These are phyloP conservation scores for Parvularia atlantis DNA, from an alignment of 78 protist genomes.

Conservation along the genomic window DNA sequence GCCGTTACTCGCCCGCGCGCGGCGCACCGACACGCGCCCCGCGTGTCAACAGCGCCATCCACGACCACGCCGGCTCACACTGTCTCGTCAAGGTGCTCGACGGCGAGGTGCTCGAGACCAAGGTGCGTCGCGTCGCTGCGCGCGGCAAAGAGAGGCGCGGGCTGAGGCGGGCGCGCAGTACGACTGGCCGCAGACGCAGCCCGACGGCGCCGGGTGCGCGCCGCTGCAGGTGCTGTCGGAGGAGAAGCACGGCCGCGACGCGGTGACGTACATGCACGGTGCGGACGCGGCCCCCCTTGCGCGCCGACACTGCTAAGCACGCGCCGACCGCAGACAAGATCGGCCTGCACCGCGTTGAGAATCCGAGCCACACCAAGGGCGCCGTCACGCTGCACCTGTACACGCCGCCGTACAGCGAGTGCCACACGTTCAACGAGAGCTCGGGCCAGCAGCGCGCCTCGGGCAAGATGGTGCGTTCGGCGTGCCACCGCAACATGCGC, in stretches of 20 bases:
- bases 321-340: background rate
- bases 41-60: background rate
- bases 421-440: background rate
- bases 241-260: background rate
- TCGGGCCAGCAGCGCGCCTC: too few species aligned
- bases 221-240: background rate
- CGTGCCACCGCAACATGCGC: too few species aligned
- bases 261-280: background rate
- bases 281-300: background rate
- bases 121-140: too few species aligned
- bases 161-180: too few species aligned
- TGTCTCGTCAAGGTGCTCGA: constrained; percentile 15
- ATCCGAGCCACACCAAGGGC: background rate
- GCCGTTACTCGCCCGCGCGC: background rate
- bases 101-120: background rate
- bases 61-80: constrained; percentile 5
- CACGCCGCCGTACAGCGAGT: constrained; percentile 7
- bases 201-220: background rate
- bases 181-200: background rate
- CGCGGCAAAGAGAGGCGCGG: too few species aligned
- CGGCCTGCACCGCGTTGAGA: constrained; percentile 6
- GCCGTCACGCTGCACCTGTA: constrained; percentile 11
- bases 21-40: too few species aligned
- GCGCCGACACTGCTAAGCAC: too few species aligned
- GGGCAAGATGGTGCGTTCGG: too few species aligned